phyloP scores from a whole-genome alignment of 139 green algal species.

The Raphidocelis subcapitata region DNA sequence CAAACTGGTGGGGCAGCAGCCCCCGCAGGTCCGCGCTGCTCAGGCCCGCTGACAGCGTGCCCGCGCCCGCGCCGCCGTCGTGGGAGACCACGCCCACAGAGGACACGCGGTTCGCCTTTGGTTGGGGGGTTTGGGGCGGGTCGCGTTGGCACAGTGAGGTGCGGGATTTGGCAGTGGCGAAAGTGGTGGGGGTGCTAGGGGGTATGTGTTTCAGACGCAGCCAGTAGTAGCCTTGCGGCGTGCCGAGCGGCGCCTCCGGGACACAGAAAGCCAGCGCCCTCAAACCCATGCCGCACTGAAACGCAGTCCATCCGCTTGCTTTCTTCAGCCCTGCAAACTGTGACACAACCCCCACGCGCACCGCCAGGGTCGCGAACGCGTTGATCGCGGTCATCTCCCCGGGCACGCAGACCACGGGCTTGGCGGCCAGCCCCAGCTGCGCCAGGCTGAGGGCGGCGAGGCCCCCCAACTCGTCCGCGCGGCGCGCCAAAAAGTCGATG shows the following conservation, averaged over 20 bases:
- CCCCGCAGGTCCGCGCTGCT: constrained; percentile 38
- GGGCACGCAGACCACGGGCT: constrained; percentile 36
- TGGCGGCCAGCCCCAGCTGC: constrained; percentile 23
- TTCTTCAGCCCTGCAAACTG: neutral
- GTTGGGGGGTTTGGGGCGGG: neutral
- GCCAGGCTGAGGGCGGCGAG: constrained; percentile 16
- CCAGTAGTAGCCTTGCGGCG: neutral
- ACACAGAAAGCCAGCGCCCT: neutral
- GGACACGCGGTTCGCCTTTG: constrained; percentile 31
- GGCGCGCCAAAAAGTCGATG: constrained; percentile 25
- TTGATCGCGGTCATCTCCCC: constrained; percentile 32
- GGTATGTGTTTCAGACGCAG: neutral
- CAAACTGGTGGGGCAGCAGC: constrained; percentile 44
- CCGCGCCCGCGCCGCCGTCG: constrained; percentile 9
- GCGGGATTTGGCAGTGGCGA: neutral
- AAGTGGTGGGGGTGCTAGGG: neutral
- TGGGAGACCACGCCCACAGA: constrained; percentile 44
- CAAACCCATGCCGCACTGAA: too few species aligned
- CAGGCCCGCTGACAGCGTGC: constrained; percentile 43
- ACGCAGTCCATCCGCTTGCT: too few species aligned
- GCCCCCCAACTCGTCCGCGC: constrained; percentile 22
- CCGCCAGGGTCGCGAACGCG: constrained; percentile 31
- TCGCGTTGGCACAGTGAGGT: neutral
- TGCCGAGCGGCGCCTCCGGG: neutral
- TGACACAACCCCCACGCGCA: neutral